A percentile compares a stretch with the other conserved stretches of the same genome.
These are phyloP conservation scores for Leishmania guyanensis DNA, from an alignment of 208 protist species.

Conservation along the genomic window DNA sequence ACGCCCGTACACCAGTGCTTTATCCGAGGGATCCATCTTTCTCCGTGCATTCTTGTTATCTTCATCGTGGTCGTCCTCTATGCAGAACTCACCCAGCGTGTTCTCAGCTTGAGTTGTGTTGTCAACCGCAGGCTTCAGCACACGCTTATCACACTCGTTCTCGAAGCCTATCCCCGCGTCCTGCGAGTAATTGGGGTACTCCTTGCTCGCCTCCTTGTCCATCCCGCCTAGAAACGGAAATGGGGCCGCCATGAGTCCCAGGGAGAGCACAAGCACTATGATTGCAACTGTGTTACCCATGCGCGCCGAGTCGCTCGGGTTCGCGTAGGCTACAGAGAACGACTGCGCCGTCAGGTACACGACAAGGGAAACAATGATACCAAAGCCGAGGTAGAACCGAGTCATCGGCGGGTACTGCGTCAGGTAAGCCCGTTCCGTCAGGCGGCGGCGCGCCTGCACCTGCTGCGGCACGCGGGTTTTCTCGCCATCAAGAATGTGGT, in stretches of 20 bases:
- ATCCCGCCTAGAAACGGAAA: constrained; percentile 58
- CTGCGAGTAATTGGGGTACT: constrained; percentile 18
- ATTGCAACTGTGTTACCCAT: constrained; percentile 40
- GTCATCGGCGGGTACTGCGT: constrained; percentile 50
- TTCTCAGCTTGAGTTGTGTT: constrained; percentile 21
- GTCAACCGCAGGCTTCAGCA: constrained; percentile 8
- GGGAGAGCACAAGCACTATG: constrained; percentile 37
- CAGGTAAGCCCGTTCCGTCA: constrained; percentile 64
- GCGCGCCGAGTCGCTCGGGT: constrained; percentile 22
- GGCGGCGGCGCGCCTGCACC: constrained; percentile 37
- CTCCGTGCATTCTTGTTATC: constrained; percentile 3
- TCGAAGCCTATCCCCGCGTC: neutral
- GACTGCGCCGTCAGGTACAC: constrained; percentile 58
- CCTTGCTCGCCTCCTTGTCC: constrained; percentile 38
- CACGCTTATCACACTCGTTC: constrained; percentile 14
- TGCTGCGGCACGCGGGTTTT: constrained; percentile 31
- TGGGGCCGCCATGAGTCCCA: constrained; percentile 33
- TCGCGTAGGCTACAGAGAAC: constrained; percentile 49
- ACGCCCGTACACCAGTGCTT: neutral
- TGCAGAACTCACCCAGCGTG: constrained; percentile 18
- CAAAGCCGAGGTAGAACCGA: constrained; percentile 49
- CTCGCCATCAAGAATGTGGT: constrained; percentile 45
- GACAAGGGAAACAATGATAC: constrained; percentile 39
- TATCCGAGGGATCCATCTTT: neutral
- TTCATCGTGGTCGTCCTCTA: neutral